Evolutionary conservation across 163 green algal genomes (phyloP).

Genomic region (Scenedesmus sp.): DNA sequence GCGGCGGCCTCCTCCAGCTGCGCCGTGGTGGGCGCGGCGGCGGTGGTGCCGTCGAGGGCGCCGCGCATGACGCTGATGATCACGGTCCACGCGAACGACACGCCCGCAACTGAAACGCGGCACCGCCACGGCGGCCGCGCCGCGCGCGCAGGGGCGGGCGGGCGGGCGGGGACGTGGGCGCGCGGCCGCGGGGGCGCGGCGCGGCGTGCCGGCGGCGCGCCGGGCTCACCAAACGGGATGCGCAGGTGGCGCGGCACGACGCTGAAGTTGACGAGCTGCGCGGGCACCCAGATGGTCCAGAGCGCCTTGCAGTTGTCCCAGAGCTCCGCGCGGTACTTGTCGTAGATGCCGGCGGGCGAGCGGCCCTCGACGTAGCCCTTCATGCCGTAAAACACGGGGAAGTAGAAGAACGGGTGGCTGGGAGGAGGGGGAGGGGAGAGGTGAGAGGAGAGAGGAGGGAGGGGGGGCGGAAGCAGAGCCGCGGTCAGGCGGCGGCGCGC

Average conservation of each 20-base stretch:
- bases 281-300: slow-evolving; percentile 85
- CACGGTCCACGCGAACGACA: slow-evolving; percentile 86
- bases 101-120: slow-evolving; percentile 66
- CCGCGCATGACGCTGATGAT: slow-evolving; percentile 60
- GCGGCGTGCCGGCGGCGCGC: too few species aligned
- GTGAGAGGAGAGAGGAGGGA: not conserved
- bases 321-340: slow-evolving; percentile 73
- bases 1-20: slow-evolving; percentile 28
- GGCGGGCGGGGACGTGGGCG: not conserved
- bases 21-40: slow-evolving; percentile 28
- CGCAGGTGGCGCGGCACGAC: slow-evolving; percentile 82
- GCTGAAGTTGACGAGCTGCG: slow-evolving; percentile 84
- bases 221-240: slow-evolving; percentile 71
- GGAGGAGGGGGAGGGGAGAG: not conserved
- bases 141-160: too few species aligned
- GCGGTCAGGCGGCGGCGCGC: not conserved
- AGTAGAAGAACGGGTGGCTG: slow-evolving; percentile 89
- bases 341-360: slow-evolving; percentile 49
- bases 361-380: slow-evolving; percentile 76
- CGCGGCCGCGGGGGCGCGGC: too few species aligned
- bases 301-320: slow-evolving; percentile 83
- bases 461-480: not conserved
- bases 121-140: not conserved
- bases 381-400: slow-evolving; percentile 83
- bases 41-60: slow-evolving; percentile 27